Evolutionary conservation across 2,329 filamentous ascomycete species (phyloP).

Genomic region (Stromatinia cepivora): DNA sequence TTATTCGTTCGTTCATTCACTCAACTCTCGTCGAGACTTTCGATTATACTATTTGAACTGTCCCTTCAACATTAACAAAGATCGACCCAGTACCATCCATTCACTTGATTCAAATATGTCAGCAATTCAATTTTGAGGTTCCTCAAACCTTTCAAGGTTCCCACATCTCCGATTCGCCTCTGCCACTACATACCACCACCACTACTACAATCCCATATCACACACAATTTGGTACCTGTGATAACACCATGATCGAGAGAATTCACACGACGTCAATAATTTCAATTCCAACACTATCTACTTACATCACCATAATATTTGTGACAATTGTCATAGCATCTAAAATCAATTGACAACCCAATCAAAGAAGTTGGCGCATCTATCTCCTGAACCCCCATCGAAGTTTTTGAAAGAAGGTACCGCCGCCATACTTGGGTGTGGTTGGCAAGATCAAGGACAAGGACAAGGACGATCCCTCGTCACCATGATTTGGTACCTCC

Average conservation of each 20-base stretch:
- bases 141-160: neutral
- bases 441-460: constrained; percentile 14
- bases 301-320: neutral
- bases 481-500: constrained; percentile 72
- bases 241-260: constrained; percentile 18
- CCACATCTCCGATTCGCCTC: neutral
- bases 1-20: neutral
- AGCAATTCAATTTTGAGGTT: constrained; percentile 1
- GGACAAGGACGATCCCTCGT: neutral
- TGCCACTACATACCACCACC: neutral
- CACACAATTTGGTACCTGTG: neutral
- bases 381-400: neutral
- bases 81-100: neutral
- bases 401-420: constrained; percentile 8
- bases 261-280: neutral
- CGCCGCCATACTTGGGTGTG: constrained; percentile 15
- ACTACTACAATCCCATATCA: neutral
- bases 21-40: too few relatives aligned
- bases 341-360: neutral
- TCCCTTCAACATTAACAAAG: neutral
- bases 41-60: too few relatives aligned
- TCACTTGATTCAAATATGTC: constrained; percentile 3
- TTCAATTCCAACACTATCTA: neutral
- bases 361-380: neutral
- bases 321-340: neutral